Evolutionary conservation across 257 asterid genomes (phyloP), one percentile per base, ranked within the genome.

Genomic region (Nicotiana tabacum): DNA sequence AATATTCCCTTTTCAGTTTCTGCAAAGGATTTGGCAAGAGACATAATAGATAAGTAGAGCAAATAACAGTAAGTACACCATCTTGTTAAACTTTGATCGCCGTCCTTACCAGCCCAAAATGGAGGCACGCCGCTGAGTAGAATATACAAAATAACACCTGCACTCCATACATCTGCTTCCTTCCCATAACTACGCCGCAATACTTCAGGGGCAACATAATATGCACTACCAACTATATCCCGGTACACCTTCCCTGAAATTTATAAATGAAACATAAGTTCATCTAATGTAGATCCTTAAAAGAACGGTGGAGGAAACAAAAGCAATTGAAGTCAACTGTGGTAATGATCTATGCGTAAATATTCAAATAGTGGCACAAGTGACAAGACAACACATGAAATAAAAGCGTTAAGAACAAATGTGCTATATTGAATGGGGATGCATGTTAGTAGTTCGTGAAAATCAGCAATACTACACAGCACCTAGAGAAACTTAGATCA

Each of bases 1-100:
- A 95, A 95, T 85, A 95, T 95, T 72, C 98, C 99, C 90, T 93
- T 95, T 77, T 95, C 99, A 83, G 94, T 95, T 91, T 95, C 99
- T 95, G 92, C 83, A 83, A 69, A 86, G 48, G 57, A 82, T 46
- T 58, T 18, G 13, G 46, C 4, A 84, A 68, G 32, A 27, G 0
- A 9, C 9, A 3, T 74, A 74, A 74, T 21, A n/a, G 37, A 53
- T 3, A 53, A 81, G 12, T 32, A 81, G 5, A 24, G 11, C 7
- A 35, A 81, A 9, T 48, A 70, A 81, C 30, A 46, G n/a, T 1
- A 18, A 81, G 64, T 80, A 68, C 64, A 66, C 12, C 46, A 29
- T 16, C 37, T 81, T 46, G 67, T 32, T 66, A 32, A 37, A 66
- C 76, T 58, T 58, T 1, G 15, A 74, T 48, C 0, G 9, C 43